Evolutionary conservation across 1,139 yeast genomes (phyloP), one percentile per base, ranked within the genome.

Genomic region (Debaryomyces subglobosus): DNA sequence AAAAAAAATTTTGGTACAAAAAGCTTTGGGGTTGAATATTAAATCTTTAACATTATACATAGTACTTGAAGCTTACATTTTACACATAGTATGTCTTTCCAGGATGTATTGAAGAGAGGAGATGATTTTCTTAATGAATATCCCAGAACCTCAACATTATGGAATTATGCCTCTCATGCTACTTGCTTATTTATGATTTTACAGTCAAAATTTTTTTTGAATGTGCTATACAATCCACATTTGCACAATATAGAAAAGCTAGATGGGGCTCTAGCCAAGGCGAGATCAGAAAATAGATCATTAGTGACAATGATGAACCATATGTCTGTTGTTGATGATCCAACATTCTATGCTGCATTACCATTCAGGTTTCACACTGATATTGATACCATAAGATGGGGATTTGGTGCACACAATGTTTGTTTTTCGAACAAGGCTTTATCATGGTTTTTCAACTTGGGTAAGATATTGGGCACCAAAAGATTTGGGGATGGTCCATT

Each of bases 241-340:
- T 71, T 89, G 13, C 77, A 78, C 53, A 80, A 87, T 49, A 65
- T 85, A 18, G 88, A 86, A 16, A 80, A 79, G 53, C 69, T 91
- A 20, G 88, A 85, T 51, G 68, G 62, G 24, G 96, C 95, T 0
- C 64, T 87, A 44, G 73, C 74, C 20, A 78, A 77, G 53, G 85
- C 95, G 1, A 69, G 86, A 47, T 56, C 61, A 1, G 95, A 90
- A 60, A 82, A 87, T 53, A 71, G 97, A 43, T 86, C 95, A 0
- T 65, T 92, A 4, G 59, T 92, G 49, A 90, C 98, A 0, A 82
- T 92, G n/a, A 90, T 92, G 96, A 94, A 94, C 64, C 99, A 94
- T 62, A 89, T 91, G 86, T 88, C 96, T 1, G 90, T 89, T 48
- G 86, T 91, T 23, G 99, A 94, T 63, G 99, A 94, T 61, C 99